A percentile compares a stretch with the other conserved stretches of the same genome.
phyloP scores from a whole-genome alignment of 2,329 filamentous ascomycete species.

The Ustulina deusta region DNA sequence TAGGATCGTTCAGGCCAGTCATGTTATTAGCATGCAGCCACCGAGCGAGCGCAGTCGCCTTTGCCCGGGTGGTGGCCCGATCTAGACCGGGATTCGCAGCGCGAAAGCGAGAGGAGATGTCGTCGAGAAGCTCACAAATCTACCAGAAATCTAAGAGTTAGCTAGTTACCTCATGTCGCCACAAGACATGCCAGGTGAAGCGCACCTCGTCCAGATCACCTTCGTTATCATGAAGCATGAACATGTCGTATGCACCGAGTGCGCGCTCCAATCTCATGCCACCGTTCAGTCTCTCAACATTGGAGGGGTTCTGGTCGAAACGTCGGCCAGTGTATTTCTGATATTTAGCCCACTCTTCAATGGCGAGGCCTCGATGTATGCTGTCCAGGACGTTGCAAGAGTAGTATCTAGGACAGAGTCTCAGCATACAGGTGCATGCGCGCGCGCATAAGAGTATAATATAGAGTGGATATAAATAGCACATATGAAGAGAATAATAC shows the following conservation, averaged over 20 bases:
- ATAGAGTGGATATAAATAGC: neutral
- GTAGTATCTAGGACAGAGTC: slow-evolving; percentile 68
- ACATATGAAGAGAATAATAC: slow-evolving; percentile 8
- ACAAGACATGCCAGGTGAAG: neutral
- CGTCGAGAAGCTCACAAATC: slow-evolving; percentile 74
- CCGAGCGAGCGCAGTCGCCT: slow-evolving; percentile 74
- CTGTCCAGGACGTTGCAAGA: slow-evolving; percentile 79
- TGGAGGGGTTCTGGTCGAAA: slow-evolving; percentile 40
- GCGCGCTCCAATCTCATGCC: slow-evolving; percentile 75
- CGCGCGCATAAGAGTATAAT: neutral
- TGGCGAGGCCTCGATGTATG: slow-evolving; percentile 82
- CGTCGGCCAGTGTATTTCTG: slow-evolving; percentile 51
- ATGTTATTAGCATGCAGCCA: slow-evolving; percentile 78
- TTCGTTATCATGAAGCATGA: slow-evolving; percentile 78
- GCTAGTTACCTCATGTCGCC: neutral
- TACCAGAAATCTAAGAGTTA: slow-evolving; percentile 47
- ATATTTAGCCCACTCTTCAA: slow-evolving; percentile 79
- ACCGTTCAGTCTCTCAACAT: slow-evolving; percentile 57
- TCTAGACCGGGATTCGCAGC: slow-evolving; percentile 64
- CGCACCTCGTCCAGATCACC: slow-evolving; percentile 80
- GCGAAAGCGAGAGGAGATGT: slow-evolving; percentile 69
- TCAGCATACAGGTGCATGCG: slow-evolving; percentile 17
- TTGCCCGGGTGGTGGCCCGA: slow-evolving; percentile 70
- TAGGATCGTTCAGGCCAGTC: slow-evolving; percentile 73
- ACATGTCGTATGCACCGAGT: slow-evolving; percentile 88